Evolutionary conservation across 2,329 filamentous ascomycete genomes (phyloP).

Genomic region (Byssoonygena ceratinophila): DNA sequence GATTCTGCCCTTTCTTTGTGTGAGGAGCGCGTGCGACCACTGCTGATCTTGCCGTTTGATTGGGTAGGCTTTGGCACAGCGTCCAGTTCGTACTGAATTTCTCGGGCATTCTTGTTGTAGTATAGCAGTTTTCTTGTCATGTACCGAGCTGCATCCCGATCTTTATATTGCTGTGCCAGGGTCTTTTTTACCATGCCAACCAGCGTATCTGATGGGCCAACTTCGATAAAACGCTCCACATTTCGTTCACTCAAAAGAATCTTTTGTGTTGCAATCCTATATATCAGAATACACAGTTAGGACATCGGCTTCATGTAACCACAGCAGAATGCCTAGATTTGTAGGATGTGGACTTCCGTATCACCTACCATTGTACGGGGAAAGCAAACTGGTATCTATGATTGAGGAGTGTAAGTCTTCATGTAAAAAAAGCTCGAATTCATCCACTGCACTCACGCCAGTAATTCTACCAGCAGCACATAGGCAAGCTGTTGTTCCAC

Average conservation of each 20-base stretch:
- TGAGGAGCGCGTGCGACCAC: too few species aligned
- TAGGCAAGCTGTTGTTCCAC: too few species aligned
- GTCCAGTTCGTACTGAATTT: conserved; percentile 20
- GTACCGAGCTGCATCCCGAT: conserved; percentile 18
- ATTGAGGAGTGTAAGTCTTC: too few species aligned
- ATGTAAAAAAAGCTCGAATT: too few species aligned
- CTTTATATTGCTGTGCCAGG: conserved; percentile 19
- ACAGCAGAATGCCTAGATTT: too few species aligned
- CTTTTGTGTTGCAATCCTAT: conserved; percentile 22
- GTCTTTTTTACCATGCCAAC: conserved; percentile 33
- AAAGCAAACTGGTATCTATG: conserved; percentile 23
- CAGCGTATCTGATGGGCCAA: conserved; percentile 31
- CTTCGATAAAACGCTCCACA: conserved; percentile 30
- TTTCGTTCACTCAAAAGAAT: conserved; percentile 22
- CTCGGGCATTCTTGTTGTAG: conserved; percentile 17
- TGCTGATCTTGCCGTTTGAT: neutral
- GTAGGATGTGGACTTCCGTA: neutral
- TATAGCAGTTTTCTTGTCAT: conserved; percentile 21
- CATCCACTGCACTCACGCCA: too few species aligned
- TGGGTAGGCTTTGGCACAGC: neutral
- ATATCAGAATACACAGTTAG: neutral
- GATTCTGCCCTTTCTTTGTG: too few species aligned
- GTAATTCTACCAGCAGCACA: too few species aligned
- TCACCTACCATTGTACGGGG: conserved; percentile 22
- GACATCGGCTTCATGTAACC: neutral